Evolutionary conservation across 345 rosid species (phyloP), one percentile per base, ranked within the genome.

Genomic region (Laguncularia racemosa): DNA sequence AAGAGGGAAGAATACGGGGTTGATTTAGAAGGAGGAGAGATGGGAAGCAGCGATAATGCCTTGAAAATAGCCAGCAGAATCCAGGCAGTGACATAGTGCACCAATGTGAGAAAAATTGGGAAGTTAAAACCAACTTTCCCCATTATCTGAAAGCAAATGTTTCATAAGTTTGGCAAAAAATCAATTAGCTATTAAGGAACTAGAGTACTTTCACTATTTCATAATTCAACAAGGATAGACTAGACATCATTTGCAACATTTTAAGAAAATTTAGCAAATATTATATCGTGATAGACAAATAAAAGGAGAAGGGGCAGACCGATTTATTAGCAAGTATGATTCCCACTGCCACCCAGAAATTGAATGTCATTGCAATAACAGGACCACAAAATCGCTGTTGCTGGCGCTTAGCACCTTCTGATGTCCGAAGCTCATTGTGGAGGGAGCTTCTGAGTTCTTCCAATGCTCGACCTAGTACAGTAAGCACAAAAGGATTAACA

Each of bases 351-450:
- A 89, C 95, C 60, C 85, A 6, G 70, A 93, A 93, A 74, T 93
- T 93, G 78, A 93, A 93, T 28, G 96, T 65, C 95, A 89, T 83
- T 0, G 97, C 97, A 63, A 76, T 78, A 44, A 78, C 71, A 11
- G 95, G 97, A 13, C 97, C 96, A 54, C 97, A 89, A 19, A 82
- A 69, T 20, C 92, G 72, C 64, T 87, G 97, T 66, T 89, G 96
- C 26, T 85, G 90, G 48, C 87, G 72, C 78, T 87, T 89, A 38
- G 99, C 95, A 44, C 92, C 96, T 52, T 85, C 92, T 3, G 97
- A 78, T 55, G 92, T 83, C 70, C 86, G 76, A 61, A 93, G 78
- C 67, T 89, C 96, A 63, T 82, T 93, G 78, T 87, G 84, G 6
- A 89, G 67, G 61, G 87, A 69, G 40, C 97, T 72, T 73, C 96